Evolutionary conservation across 768 basidiomycete species (phyloP).

Genomic region (Collybiopsis luxurians): DNA sequence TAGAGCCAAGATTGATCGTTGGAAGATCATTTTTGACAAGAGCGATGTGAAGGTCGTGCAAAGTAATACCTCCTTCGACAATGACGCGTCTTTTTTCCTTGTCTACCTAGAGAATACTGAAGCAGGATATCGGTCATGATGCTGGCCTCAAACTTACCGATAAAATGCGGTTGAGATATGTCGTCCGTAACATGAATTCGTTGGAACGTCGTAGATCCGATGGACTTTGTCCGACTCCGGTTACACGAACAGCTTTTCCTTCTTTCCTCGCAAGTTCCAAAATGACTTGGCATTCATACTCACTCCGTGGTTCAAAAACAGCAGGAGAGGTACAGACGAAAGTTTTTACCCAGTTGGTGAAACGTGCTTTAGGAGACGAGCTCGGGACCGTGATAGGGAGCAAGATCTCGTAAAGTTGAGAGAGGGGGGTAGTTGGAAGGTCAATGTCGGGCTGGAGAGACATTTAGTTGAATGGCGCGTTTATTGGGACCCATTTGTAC

Average conservation of each 20-base stretch:
- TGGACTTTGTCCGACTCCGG: slow-evolving; percentile 91
- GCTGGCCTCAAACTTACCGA: slow-evolving; percentile 55
- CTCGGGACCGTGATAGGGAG: slow-evolving; percentile 51
- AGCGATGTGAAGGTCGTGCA: slow-evolving; percentile 67
- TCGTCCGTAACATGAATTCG: slow-evolving; percentile 82
- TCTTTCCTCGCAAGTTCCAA: slow-evolving; percentile 80
- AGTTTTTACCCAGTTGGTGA: slow-evolving; percentile 87
- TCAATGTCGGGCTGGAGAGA: slow-evolving; percentile 29
- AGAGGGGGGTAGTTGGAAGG: slow-evolving; percentile 38
- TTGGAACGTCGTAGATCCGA: slow-evolving; percentile 90
- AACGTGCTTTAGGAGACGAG: slow-evolving; percentile 38
- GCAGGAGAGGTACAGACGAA: slow-evolving; percentile 67
- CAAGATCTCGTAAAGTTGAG: slow-evolving; percentile 51
- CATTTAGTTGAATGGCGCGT: slow-evolving; percentile 27
- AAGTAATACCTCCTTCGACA: slow-evolving; percentile 76
- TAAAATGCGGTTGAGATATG: slow-evolving; percentile 65
- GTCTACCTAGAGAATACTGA: no score
- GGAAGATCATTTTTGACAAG: slow-evolving; percentile 72
- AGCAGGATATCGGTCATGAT: slow-evolving; percentile 17
- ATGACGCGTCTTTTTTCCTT: slow-evolving; percentile 61
- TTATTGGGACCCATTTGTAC: slow-evolving; percentile 24
- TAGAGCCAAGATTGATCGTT: slow-evolving; percentile 91
- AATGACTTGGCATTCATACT: slow-evolving; percentile 67
- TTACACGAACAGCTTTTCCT: slow-evolving; percentile 69
- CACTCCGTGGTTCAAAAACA: slow-evolving; percentile 73